A percentile compares a stretch with the other conserved stretches of the same genome.
Evolutionary conservation across 805 yeast genomes (phyloP).

Genomic region (Candida stauntonica): DNA sequence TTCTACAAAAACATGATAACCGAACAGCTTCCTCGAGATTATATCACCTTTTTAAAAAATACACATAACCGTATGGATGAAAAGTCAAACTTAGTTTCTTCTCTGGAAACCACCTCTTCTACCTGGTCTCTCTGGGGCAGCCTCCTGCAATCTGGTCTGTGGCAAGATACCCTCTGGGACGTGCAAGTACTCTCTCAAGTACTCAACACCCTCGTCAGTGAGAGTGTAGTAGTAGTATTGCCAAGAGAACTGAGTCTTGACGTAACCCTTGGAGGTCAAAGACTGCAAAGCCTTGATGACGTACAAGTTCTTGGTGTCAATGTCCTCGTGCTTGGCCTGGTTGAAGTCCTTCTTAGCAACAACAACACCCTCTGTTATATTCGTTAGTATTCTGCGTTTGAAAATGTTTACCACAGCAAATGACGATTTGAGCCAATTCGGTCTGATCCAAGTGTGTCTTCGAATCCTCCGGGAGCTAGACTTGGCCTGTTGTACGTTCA

Average conservation of each 20-base stretch:
- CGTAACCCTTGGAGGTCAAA: constrained; percentile 97
- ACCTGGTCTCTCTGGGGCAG: constrained; percentile 75
- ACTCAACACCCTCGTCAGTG: constrained; percentile 99
- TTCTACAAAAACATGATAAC: too few species aligned
- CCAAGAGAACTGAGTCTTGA: constrained; percentile 99
- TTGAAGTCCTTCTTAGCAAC: constrained; percentile 99
- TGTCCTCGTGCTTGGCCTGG: constrained; percentile 97
- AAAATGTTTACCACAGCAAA: too few species aligned
- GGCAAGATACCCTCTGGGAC: constrained; percentile 99
- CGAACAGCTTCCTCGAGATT: constrained; percentile 81
- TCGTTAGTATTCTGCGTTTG: constrained; percentile 35
- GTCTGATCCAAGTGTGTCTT: too few species aligned
- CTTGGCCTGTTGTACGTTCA: too few species aligned
- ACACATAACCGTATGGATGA: constrained; percentile 20
- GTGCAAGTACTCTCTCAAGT: constrained; percentile 96
- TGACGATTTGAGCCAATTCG: too few species aligned
- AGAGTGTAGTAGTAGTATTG: constrained; percentile 99
- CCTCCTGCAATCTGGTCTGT: constrained; percentile 92
- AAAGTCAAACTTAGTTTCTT: constrained; percentile 25
- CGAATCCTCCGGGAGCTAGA: too few species aligned
- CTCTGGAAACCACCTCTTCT: constrained; percentile 47
- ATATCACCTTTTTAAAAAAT: constrained; percentile 24
- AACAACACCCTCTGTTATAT: constrained; percentile 87
- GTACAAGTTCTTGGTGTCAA: constrained; percentile 95
- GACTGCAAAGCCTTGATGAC: constrained; percentile 99